These are phyloP conservation scores for Dictyostelium purpureum DNA, from an alignment of 78 protist genomes.

Conservation along the genomic window DNA sequence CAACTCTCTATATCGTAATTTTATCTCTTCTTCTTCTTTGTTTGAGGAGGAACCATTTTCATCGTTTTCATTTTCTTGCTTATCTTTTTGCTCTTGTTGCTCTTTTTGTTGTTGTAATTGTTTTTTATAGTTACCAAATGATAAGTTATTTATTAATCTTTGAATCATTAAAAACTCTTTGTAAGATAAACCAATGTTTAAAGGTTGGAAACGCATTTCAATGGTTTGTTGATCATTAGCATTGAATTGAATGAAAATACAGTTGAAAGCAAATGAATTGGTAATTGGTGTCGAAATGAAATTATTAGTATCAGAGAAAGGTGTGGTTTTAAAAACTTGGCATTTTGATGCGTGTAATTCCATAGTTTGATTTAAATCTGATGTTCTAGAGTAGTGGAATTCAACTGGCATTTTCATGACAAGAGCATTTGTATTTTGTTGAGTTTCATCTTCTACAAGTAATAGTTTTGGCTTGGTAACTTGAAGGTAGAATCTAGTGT, in stretches of 20 bases:
- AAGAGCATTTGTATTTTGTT: constrained; percentile 56
- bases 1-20: not conserved
- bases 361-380: constrained; percentile 58
- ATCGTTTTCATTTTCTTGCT: not conserved
- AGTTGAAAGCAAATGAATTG: constrained; percentile 43
- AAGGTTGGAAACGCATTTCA: constrained; percentile 31
- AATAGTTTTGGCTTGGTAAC: constrained; percentile 59
- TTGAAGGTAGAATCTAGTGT: constrained; percentile 37
- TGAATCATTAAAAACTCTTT: constrained; percentile 57
- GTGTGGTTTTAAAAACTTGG: constrained; percentile 58
- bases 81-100: not conserved
- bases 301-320: constrained; percentile 60
- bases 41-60: not conserved
- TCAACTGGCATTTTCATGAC: constrained; percentile 77
- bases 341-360: constrained; percentile 54
- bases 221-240: constrained; percentile 55
- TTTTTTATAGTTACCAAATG: not conserved
- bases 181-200: constrained; percentile 42
- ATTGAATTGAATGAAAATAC: constrained; percentile 22
- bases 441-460: constrained; percentile 71
- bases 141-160: constrained; percentile 5
- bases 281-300: constrained; percentile 57
- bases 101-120: not conserved
- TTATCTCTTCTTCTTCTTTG: not conserved
- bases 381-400: constrained; percentile 37